phyloP scores from a whole-genome alignment of 2,329 filamentous ascomycete species.

The Aspergillus brunneoviolaceus region DNA sequence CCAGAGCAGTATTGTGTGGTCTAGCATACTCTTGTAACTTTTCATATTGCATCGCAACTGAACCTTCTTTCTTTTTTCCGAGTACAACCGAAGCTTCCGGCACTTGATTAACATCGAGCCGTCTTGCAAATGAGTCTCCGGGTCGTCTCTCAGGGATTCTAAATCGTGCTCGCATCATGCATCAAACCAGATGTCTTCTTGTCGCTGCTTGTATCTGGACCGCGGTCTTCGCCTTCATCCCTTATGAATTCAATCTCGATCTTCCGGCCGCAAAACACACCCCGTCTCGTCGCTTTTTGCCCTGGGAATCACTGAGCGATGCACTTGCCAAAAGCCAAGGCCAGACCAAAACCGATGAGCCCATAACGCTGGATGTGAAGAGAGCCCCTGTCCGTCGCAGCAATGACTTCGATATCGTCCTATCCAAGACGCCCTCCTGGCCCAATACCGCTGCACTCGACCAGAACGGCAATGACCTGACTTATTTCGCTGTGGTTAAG shows the following conservation, averaged over 20 bases:
- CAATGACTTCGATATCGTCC: constrained; percentile 50
- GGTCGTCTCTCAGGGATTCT: background rate
- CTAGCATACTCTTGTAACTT: background rate
- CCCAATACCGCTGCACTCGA: constrained; percentile 52
- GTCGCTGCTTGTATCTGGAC: constrained; percentile 32
- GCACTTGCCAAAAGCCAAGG: constrained; percentile 21
- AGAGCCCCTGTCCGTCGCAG: constrained; percentile 44
- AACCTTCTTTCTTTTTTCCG: background rate
- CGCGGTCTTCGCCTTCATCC: constrained; percentile 45
- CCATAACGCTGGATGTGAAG: constrained; percentile 39
- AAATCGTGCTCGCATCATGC: constrained; percentile 31
- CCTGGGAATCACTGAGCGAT: constrained; percentile 24
- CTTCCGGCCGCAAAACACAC: constrained; percentile 17
- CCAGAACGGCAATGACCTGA: constrained; percentile 55
- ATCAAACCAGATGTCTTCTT: constrained; percentile 38
- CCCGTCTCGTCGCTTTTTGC: constrained; percentile 35
- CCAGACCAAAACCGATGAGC: constrained; percentile 14
- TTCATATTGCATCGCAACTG: no score
- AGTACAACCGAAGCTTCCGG: background rate
- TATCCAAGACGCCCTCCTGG: constrained; percentile 40
- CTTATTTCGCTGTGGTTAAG: constrained; percentile 54
- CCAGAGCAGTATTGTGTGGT: background rate
- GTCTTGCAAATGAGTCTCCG: background rate
- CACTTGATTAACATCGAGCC: background rate
- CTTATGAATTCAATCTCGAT: constrained; percentile 34